Conservation (phyloP, 805 yeast genomes). For the Monosporozyma servazzii region DNA sequence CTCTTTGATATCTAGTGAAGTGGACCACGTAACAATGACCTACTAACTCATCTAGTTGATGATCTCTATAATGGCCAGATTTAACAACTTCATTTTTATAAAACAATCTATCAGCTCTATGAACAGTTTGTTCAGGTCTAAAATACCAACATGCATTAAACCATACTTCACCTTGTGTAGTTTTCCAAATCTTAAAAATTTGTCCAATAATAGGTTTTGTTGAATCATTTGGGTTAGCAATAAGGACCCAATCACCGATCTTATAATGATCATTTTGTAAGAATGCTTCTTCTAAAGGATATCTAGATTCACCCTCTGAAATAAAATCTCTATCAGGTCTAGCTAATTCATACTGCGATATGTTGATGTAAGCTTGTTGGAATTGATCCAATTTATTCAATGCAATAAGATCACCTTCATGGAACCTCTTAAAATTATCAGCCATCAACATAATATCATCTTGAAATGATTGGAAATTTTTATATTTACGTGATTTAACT, state of each 20-base stretch:
- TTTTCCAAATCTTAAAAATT: slow-evolving; percentile 85
- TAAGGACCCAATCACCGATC: slow-evolving; percentile 92
- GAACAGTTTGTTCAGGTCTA: slow-evolving; percentile 96
- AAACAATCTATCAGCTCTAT: slow-evolving; percentile 79
- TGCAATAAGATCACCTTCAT: slow-evolving; percentile 48
- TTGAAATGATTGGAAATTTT: slow-evolving; percentile 64
- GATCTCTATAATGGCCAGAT: slow-evolving; percentile 95
- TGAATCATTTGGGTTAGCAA: slow-evolving; percentile 80
- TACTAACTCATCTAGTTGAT: slow-evolving; percentile 74
- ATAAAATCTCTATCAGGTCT: slow-evolving; percentile 76
- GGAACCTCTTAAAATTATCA: slow-evolving; percentile 59
- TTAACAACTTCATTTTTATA: slow-evolving; percentile 93
- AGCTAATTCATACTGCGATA: slow-evolving; percentile 59
- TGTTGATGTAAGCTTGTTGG: slow-evolving; percentile 49
- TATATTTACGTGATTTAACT: slow-evolving; percentile 77
- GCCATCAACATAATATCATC: slow-evolving; percentile 70
- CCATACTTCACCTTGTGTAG: slow-evolving; percentile 70
- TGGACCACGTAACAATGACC: slow-evolving; percentile 94
- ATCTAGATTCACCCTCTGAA: slow-evolving; percentile 51
- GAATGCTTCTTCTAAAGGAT: slow-evolving; percentile 72
- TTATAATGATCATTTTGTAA: slow-evolving; percentile 63
- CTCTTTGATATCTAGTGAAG: slow-evolving; percentile 89
- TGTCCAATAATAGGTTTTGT: slow-evolving; percentile 90
- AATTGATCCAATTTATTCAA: slow-evolving; percentile 53
- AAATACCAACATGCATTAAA: slow-evolving; percentile 96